phyloP scores from a whole-genome alignment of 73 alveolate genomes.

The Tetrahymena elliotti region DNA sequence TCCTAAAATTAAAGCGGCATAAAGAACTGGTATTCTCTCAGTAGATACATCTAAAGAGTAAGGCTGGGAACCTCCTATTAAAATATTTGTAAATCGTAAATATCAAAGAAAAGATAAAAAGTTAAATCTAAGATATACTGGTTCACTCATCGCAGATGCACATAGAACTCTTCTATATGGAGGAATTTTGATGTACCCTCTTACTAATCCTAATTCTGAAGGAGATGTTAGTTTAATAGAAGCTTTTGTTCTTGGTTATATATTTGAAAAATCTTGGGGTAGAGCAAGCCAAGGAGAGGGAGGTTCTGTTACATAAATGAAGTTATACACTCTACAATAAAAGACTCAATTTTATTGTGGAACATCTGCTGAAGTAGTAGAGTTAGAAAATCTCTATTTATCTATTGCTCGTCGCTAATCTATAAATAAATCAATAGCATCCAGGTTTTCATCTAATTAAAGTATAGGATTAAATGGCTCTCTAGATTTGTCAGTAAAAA shows the following conservation, averaged over 20 bases:
- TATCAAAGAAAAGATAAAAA: neutral
- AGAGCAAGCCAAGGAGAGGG: neutral
- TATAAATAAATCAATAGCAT: neutral
- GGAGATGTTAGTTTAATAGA: neutral
- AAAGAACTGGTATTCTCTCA: neutral
- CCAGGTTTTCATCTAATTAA: neutral
- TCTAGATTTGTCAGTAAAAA: neutral
- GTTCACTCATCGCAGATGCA: neutral
- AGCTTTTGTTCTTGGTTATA: neutral
- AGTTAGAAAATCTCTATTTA: neutral
- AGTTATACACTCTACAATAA: neutral
- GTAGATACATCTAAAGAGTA: neutral
- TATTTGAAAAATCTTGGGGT: neutral
- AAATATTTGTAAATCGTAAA: neutral
- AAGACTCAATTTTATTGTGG: neutral
- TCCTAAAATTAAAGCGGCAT: neutral
- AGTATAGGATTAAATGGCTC: neutral
- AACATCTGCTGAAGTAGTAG: neutral
- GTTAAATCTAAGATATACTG: neutral
- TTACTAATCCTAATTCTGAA: neutral
- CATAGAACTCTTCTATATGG: neutral
- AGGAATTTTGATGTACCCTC: neutral
- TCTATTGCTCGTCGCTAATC: neutral
- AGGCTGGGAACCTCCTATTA: neutral
- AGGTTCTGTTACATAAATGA: neutral